Base-by-base conservation (phyloP, 768 basidiomycete genomes). In the Tephrocybe sp. region DNA sequence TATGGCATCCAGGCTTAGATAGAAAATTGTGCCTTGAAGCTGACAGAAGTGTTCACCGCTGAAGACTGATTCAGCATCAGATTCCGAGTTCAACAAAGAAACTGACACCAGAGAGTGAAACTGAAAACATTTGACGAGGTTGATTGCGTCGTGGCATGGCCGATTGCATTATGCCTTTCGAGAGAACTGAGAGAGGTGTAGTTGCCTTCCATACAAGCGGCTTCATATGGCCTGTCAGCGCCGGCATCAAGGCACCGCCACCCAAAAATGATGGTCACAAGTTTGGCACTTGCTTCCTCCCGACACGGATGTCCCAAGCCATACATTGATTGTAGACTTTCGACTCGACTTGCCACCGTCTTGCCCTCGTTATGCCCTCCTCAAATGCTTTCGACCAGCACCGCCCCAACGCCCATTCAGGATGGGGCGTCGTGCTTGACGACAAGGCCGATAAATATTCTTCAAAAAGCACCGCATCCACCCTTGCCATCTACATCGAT, bases 381-480 rank as follows among this genome's bases (percentile, higher is more conserved):
- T 50, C 55, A 45, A 58, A 64, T 57, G 64, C 64, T 56, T 60
- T 63, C 43, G 50, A 60, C 35, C 45, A 50, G 45, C 62, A 55
- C 30, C 56, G 60, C 51, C 24, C 56, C 38, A 54, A 59, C 24
- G 31, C 46, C 49, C 59, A 59, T 47, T 45, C 52, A 49, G 60
- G 53, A 48, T 69, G 68, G 68, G 64, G 60, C 37, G 52, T 67
- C 40, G 62, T 64, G 44, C 65, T 64, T 49, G 60, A 58, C 58
- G 65, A 60, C 36, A 65, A 62, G 51, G 63, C 67, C 49, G 66
- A 69, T 46, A 63, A 65, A 25, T 67, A 67, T 62, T 53, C 60
- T 13, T 59, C 49, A 13, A 56, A 67, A 48, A 60, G 54, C 40
- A 35, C 65, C 22, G 52, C 61, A 37, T 56, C 55, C 36, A 54